Evolutionary conservation across 768 basidiomycete genomes (phyloP).

Genomic region (Boletus patriciae): DNA sequence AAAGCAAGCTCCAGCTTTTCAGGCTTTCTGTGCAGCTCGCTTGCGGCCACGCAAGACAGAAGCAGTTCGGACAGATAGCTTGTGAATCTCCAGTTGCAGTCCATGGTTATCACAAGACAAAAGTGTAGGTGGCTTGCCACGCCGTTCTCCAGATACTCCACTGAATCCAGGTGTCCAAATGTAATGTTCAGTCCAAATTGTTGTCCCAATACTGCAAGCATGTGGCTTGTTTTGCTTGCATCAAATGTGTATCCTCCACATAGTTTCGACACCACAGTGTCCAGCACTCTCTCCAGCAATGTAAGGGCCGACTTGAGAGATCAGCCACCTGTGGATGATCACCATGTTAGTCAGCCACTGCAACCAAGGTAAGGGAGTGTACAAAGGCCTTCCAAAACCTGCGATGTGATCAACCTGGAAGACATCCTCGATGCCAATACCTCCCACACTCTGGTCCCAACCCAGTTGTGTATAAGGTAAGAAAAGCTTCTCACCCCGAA

Average conservation of each 20-base stretch:
- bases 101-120: constrained; percentile 6
- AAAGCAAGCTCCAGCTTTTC: not conserved
- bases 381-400: not conserved
- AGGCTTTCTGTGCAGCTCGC: not conserved
- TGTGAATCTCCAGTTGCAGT: constrained; percentile 14
- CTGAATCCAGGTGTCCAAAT: constrained; percentile 3
- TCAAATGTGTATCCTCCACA: not conserved
- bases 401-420: not conserved
- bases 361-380: not conserved
- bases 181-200: constrained; percentile 2
- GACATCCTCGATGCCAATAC: not conserved
- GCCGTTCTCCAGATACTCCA: not conserved
- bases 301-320: constrained; percentile 1
- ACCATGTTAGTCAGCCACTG: no score
- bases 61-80: constrained; percentile 19
- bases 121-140: constrained; percentile 16
- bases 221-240: not conserved
- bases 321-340: not conserved
- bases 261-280: not conserved
- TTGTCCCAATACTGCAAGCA: constrained; percentile 4
- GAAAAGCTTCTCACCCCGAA: not conserved
- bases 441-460: constrained; percentile 17
- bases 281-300: not conserved
- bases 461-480: constrained; percentile 9
- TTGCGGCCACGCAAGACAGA: constrained; percentile 12